These are phyloP conservation scores for Erucastrum elatum DNA, from an alignment of 345 rosid genomes.

Conservation along the genomic window DNA sequence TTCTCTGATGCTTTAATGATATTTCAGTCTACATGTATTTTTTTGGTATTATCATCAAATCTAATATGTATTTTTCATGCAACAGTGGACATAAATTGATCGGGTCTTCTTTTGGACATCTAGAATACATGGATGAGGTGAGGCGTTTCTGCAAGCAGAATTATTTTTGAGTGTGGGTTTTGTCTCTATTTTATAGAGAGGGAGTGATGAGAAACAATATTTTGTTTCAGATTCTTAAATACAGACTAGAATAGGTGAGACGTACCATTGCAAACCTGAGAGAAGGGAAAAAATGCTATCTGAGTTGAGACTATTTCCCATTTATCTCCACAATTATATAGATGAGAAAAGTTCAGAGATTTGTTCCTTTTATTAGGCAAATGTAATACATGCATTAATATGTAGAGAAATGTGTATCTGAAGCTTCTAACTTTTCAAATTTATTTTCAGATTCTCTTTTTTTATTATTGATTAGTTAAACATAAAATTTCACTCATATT, in stretches of 20 bases:
- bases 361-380: too few species aligned
- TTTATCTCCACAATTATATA: constrained; percentile 7
- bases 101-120: constrained; percentile 93
- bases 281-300: constrained; percentile 91
- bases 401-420: too few species aligned
- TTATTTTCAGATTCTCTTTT: too few species aligned
- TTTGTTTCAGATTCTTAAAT: constrained; percentile 71
- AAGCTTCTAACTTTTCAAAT: too few species aligned
- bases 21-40: not conserved
- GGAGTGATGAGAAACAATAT: constrained; percentile 15
- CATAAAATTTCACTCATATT: too few species aligned
- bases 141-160: constrained; percentile 92
- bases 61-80: constrained; percentile 9
- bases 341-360: too few species aligned
- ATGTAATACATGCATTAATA: too few species aligned
- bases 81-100: constrained; percentile 78
- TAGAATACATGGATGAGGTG: constrained; percentile 84
- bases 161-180: constrained; percentile 26
- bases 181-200: not conserved
- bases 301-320: constrained; percentile 39
- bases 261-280: constrained; percentile 70
- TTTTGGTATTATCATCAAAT: constrained; percentile 1
- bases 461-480: too few species aligned
- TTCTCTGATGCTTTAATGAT: constrained; percentile 3
- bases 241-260: constrained; percentile 86